Conservation (phyloP, 2,329 filamentous ascomycete genomes). For the Fusarium falciforme region DNA sequence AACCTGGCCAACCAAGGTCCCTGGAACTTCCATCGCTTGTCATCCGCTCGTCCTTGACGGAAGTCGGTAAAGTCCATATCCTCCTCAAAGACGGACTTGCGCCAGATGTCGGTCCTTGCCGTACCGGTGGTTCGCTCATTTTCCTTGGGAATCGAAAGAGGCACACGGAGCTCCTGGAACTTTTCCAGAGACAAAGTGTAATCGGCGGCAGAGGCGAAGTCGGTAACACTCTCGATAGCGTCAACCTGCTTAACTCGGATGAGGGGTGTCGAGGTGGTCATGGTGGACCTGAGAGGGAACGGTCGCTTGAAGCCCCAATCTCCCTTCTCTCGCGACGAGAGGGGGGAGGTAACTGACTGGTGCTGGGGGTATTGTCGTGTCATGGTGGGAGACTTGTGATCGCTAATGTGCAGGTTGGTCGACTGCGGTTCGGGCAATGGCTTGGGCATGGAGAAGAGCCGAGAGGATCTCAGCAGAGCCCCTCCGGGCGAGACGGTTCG, state of each 20-base stretch:
- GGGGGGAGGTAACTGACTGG: slow-evolving; percentile 83
- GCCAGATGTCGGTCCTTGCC: slow-evolving; percentile 39
- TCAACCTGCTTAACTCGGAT: slow-evolving; percentile 84
- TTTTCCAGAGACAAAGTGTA: slow-evolving; percentile 85
- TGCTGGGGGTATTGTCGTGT: slow-evolving; percentile 84
- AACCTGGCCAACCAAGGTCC: slow-evolving; percentile 75
- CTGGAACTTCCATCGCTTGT: slow-evolving; percentile 72
- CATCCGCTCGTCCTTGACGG: slow-evolving; percentile 50
- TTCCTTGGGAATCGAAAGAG: slow-evolving; percentile 67
- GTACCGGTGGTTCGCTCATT: slow-evolving; percentile 33
- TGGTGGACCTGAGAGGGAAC: slow-evolving; percentile 80
- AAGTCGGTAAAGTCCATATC: slow-evolving; percentile 64
- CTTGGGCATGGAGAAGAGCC: slow-evolving; percentile 87
- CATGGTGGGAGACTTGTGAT: slow-evolving; percentile 53
- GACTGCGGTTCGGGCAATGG: slow-evolving; percentile 74
- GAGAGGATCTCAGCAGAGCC: slow-evolving; percentile 83
- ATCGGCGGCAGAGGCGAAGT: slow-evolving; percentile 86
- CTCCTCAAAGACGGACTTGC: slow-evolving; percentile 70
- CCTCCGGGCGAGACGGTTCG: slow-evolving; percentile 68
- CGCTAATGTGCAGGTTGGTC: slow-evolving; percentile 51
- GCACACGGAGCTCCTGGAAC: slow-evolving; percentile 84
- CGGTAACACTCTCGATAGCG: slow-evolving; percentile 87
- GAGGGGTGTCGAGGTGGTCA: slow-evolving; percentile 77
- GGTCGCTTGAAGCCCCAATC: slow-evolving; percentile 95
- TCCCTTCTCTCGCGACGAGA: slow-evolving; percentile 77